A percentile compares a stretch with the other conserved stretches of the same genome.
These are phyloP conservation scores for Mesembryanthemum crystallinum DNA, from an alignment of 148 eudicot genomes.

Conservation along the genomic window DNA sequence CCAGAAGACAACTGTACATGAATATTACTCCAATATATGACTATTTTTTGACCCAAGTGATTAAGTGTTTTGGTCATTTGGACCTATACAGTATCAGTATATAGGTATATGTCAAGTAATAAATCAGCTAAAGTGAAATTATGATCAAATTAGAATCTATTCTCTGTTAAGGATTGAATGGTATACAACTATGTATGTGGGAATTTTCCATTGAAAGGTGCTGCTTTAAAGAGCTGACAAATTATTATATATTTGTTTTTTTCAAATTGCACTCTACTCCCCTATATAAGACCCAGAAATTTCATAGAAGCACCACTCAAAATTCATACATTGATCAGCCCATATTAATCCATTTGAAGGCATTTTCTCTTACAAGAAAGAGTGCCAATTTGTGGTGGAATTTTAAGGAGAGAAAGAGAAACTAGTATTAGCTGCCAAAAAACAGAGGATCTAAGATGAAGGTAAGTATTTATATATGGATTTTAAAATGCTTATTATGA, in stretches of 20 bases:
- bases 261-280: background rate
- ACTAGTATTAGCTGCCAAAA: background rate
- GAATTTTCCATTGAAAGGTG: conserved; percentile 13
- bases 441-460: background rate
- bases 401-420: background rate
- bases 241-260: background rate
- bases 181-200: background rate
- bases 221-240: background rate
- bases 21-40: too few species aligned
- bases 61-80: background rate
- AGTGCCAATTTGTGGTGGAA: too few species aligned
- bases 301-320: background rate
- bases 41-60: background rate
- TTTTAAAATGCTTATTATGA: background rate
- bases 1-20: too few species aligned
- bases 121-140: background rate
- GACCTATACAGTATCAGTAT: background rate
- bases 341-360: too few species aligned
- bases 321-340: too few species aligned
- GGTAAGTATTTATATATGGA: background rate
- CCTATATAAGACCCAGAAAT: background rate
- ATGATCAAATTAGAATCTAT: conserved; percentile 12
- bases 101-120: background rate
- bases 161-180: background rate
- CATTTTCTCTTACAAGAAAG: too few species aligned